phyloP scores from a whole-genome alignment of 805 yeast species.

The Saccharomycopsis microspora region DNA sequence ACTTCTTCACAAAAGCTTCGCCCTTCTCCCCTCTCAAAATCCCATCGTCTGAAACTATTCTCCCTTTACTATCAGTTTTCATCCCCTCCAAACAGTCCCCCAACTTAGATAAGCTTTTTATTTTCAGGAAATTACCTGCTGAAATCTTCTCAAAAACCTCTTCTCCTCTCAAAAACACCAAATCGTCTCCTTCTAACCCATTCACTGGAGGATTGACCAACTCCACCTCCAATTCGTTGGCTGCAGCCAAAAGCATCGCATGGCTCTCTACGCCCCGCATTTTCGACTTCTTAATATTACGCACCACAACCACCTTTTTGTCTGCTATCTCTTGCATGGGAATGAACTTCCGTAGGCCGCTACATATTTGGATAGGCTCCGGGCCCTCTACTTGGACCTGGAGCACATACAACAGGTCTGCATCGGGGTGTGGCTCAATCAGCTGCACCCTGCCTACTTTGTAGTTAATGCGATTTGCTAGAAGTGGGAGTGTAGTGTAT shows the following conservation, averaged over 20 bases:
- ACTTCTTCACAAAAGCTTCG: no score
- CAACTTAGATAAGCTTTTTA: neutral
- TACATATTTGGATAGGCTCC: constrained; percentile 35
- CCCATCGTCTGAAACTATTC: no score
- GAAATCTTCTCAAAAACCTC: neutral
- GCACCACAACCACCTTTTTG: constrained; percentile 38
- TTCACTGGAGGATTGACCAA: constrained; percentile 34
- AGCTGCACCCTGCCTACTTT: constrained; percentile 38
- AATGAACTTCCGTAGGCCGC: constrained; percentile 42
- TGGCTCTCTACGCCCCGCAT: constrained; percentile 52
- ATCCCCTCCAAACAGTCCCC: neutral
- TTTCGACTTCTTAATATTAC: constrained; percentile 49
- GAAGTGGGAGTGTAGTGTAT: neutral
- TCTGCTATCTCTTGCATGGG: constrained; percentile 28
- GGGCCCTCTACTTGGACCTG: constrained; percentile 25
- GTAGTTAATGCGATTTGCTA: constrained; percentile 19
- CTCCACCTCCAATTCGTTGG: constrained; percentile 26
- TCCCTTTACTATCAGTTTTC: neutral
- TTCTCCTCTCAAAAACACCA: neutral
- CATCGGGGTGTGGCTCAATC: constrained; percentile 40
- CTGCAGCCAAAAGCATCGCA: constrained; percentile 62
- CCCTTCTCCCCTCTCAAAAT: no score
- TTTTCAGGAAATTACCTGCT: neutral
- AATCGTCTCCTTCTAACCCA: neutral
- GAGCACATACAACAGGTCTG: constrained; percentile 50